phyloP scores from a whole-genome alignment of 306 rosid genomes.

The Prunus mira region DNA sequence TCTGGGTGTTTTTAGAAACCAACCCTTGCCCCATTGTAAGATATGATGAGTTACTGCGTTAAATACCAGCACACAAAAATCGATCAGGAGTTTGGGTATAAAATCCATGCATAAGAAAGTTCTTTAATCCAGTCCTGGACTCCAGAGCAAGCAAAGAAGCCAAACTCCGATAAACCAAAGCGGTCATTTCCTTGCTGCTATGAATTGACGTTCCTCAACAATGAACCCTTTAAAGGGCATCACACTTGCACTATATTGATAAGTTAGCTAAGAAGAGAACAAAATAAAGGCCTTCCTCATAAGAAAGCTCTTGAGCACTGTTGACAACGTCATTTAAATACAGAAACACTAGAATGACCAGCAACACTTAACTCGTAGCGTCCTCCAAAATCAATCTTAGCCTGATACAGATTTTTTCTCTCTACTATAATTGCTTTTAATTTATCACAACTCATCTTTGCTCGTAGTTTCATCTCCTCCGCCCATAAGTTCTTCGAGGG shows the following conservation, averaged over 20 bases:
- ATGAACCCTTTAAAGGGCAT: neutral
- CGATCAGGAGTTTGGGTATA: too few relatives aligned
- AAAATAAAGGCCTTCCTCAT: constrained; percentile 18
- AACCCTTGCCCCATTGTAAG: too few relatives aligned
- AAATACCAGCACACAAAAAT: too few relatives aligned
- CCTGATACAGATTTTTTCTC: constrained; percentile 13
- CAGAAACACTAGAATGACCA: constrained; percentile 6
- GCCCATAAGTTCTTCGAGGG: constrained; percentile 94
- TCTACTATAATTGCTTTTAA: neutral
- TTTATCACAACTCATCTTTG: constrained; percentile 65
- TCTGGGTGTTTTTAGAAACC: too few relatives aligned
- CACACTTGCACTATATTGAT: neutral
- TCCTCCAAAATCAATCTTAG: constrained; percentile 24
- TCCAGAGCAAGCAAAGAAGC: too few relatives aligned
- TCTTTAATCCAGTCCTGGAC: too few relatives aligned
- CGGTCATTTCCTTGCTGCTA: neutral
- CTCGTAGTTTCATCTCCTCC: constrained; percentile 46
- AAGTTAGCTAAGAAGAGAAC: neutral
- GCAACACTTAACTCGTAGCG: neutral
- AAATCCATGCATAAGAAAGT: too few relatives aligned
- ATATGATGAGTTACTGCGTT: too few relatives aligned
- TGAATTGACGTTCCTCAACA: neutral
- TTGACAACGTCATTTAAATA: constrained; percentile 9
- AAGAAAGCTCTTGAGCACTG: constrained; percentile 1
- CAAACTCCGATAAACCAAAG: too few relatives aligned